A percentile compares a stretch with the other conserved stretches of the same genome.
These are phyloP conservation scores for Hyphopichia wangnamkhiaoensis DNA, from an alignment of 1,139 yeast species.

Conservation along the genomic window DNA sequence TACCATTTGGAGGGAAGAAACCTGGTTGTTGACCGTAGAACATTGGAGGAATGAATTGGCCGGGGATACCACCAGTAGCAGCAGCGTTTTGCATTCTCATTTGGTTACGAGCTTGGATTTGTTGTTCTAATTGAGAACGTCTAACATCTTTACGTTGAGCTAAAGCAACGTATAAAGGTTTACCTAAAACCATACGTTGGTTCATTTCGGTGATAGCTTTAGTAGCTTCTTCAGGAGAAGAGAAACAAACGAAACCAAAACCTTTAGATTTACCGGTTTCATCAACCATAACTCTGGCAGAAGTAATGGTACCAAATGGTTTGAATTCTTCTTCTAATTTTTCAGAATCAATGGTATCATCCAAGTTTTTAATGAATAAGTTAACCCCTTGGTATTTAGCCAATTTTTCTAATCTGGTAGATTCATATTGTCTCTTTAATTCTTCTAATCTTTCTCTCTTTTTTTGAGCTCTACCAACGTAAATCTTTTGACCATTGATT, in stretches of 20 bases:
- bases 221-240: conserved; percentile 98
- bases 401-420: conserved; percentile 87
- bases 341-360: conserved; percentile 90
- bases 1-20: conserved; percentile 75
- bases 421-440: conserved; percentile 93
- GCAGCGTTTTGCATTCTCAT: conserved; percentile 97
- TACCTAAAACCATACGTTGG: conserved; percentile 93
- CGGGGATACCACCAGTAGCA: conserved; percentile 85
- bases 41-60: conserved; percentile 95
- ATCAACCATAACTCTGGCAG: conserved; percentile 96
- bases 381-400: conserved; percentile 97
- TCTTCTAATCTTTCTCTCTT: conserved; percentile 97
- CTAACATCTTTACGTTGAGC: conserved; percentile 99
- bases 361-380: conserved; percentile 95
- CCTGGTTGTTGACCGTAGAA: conserved; percentile 90
- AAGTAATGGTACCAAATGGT: conserved; percentile 92
- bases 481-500: conserved; percentile 79
- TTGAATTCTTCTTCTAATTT: conserved; percentile 89
- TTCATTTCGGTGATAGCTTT: conserved; percentile 98
- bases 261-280: conserved; percentile 96
- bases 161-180: conserved; percentile 97
- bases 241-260: conserved; percentile 97
- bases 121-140: conserved; percentile 96
- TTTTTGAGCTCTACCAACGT: conserved; percentile 99
- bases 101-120: conserved; percentile 97